Evolutionary conservation across 495 filamentous ascomycete species (phyloP).

Genomic region (Rhypophila decipiens): DNA sequence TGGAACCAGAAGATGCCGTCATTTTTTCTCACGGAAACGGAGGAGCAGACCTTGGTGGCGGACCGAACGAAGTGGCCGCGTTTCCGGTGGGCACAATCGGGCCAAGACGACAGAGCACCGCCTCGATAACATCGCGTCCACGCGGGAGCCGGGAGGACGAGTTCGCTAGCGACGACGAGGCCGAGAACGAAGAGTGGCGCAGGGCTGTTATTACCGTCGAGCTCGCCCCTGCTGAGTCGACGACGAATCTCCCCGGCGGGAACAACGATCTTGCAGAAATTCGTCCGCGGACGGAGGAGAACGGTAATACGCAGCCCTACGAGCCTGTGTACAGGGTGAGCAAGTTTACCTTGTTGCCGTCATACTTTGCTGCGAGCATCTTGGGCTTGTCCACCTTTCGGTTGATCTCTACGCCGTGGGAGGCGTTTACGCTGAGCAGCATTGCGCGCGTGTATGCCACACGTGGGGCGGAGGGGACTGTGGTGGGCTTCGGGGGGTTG

Average conservation of each 20-base stretch:
- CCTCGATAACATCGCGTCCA: too few relatives aligned
- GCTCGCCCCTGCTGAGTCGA: not conserved
- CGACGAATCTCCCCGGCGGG: not conserved
- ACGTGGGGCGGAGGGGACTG: not conserved
- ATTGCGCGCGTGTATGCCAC: not conserved
- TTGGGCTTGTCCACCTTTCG: conserved; percentile 20
- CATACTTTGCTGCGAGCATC: conserved; percentile 21
- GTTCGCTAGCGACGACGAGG: not conserved
- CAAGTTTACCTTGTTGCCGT: conserved; percentile 26
- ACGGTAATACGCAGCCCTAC: not conserved
- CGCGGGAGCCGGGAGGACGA: not conserved
- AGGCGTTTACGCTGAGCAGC: not conserved
- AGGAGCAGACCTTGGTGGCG: too few relatives aligned
- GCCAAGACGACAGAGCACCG: not conserved
- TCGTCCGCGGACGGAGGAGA: not conserved
- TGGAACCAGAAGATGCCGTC: too few relatives aligned
- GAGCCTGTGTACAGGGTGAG: conserved; percentile 23
- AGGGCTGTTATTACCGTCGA: not conserved
- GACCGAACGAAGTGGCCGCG: not conserved
- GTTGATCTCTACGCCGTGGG: conserved; percentile 22
- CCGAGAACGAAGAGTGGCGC: not conserved
- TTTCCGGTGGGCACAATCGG: not conserved
- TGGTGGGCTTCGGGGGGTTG: too few relatives aligned
- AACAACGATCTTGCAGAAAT: not conserved
- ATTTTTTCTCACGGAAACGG: too few relatives aligned